A percentile compares a stretch with the other conserved stretches of the same genome.
These are phyloP conservation scores for Phytophthora sp. DNA, from an alignment of 352 stramenopile species.

Conservation along the genomic window DNA sequence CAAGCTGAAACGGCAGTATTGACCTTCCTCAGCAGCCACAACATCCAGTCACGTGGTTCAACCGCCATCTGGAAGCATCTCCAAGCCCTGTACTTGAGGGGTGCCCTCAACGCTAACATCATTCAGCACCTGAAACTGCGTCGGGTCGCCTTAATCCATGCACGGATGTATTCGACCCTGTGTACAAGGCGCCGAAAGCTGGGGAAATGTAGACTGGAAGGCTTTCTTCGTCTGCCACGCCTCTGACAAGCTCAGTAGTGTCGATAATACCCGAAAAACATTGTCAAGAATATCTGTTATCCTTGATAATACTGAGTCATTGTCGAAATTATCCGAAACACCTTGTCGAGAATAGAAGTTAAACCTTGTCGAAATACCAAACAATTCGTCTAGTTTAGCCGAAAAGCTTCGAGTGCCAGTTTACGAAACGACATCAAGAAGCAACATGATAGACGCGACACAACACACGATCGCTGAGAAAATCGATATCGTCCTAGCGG, in stretches of 20 bases:
- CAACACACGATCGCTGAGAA: not conserved
- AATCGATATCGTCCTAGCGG: not conserved
- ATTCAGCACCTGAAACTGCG: not conserved
- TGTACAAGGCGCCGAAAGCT: not conserved
- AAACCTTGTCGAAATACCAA: not conserved
- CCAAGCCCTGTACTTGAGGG: not conserved
- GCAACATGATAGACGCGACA: not conserved
- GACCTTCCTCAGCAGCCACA: not conserved
- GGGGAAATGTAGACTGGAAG: not conserved
- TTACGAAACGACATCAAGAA: too few species aligned
- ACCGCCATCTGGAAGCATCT: slow-evolving; percentile 6
- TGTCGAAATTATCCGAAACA: not conserved
- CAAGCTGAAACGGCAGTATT: slow-evolving; percentile 5
- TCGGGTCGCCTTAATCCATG: not conserved
- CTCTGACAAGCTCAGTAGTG: not conserved
- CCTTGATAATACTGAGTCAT: too few species aligned
- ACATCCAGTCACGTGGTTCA: slow-evolving; percentile 1
- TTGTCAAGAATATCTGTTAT: not conserved
- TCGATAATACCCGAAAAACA: not conserved
- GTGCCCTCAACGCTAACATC: not conserved
- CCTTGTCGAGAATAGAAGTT: too few species aligned
- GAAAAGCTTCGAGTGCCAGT: too few species aligned
- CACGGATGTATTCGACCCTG: not conserved
- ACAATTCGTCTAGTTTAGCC: too few species aligned
- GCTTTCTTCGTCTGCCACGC: too few species aligned